Evolutionary conservation across 192 early-diverging fungal species (phyloP), one percentile per base, ranked within the genome.

Genomic region (Umbelopsis isabellina): DNA sequence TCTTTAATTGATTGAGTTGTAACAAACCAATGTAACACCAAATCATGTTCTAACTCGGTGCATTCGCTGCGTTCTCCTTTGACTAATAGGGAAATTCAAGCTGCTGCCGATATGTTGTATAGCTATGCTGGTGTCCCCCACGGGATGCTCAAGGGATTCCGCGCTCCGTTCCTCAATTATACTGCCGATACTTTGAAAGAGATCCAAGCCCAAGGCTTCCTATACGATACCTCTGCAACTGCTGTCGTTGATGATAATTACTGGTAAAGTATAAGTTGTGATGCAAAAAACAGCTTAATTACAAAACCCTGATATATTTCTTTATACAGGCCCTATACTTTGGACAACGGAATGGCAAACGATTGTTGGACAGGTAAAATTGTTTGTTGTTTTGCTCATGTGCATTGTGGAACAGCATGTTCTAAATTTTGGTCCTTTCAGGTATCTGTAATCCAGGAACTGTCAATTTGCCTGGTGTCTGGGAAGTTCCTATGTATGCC

Each of bases 401-500:
- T 61, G 55, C 55, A 35, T 25, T 20, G 12, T 49, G 48, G 15
- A 49, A 21, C 20, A 41, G 37, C 48, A 49, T 49, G 18, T 49
- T 16, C 48, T 49, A 49, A 49, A 20, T 49, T 41, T 41, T 10
- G 37, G 48, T 49, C 5, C 15, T 10, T 49, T 35, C 12, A 61
- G 55, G 72, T 12, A 81, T 84, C 25, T 90, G 89, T 53, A 73
- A 76, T 52, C 52, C 75, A 21, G 52, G 66, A 44, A 47, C 66
- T 5, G 69, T 79, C 35, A 70, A 68, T 13, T 65, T 82, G 45
- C 85, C 87, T 5, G 88, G 88, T 18, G 74, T 91, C 52, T 91
- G 87, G 86, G 88, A 91, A 78, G 77, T 91, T 37, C 88, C 89
- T 18, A 88, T 91, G 84, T 80, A 87, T 50, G 74, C 81, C 22